Evolutionary conservation across 345 rosid species (phyloP), one percentile per base, ranked within the genome.

Genomic region (Corchorus olitorius): DNA sequence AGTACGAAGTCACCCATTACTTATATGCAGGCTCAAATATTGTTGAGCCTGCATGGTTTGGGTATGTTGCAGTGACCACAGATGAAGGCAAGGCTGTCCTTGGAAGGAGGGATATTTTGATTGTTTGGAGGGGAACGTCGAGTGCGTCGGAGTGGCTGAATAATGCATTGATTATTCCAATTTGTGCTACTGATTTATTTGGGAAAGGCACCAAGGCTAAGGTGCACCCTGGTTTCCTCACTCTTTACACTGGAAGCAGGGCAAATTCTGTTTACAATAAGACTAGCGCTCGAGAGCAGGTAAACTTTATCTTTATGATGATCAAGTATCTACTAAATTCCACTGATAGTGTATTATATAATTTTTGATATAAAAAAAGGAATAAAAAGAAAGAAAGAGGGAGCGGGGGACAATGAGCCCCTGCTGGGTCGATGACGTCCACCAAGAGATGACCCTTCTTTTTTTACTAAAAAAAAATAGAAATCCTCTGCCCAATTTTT

Each of bases 41-140:
- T 10, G 16, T 71, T 2, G 22, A 48, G 6, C 16, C 34, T 5
- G 65, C 59, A n/a, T 50, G 34, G 52, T 37, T 65, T 22, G 87
- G 87, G 7, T 84, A 82, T 70, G 70, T 84, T 4, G 87, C 86
- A 8, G 89, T 88, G 74, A 79, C 85, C 39, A 88, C 89, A 49
- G 81, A 86, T 22, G 83, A 85, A 71, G 91, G 85, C 12, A 84
- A 73, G 63, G 54, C 27, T 11, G 52, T 39, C 71, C 65, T 84
- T 41, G 90, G 90, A 49, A 81, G 90, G 72, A 83, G 88, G 63
- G 88, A 83, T 56, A 84, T 83, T 59, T 79, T 84, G 77, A 70
- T 87, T 64, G 80, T 86, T 10, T 85, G 90, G 88, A 75, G 85
- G 78, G 90, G 90, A 35, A 85, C 88, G 14, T 41, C 64, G 34